Evolutionary conservation across 164 flowering plant species (phyloP).

Genomic region (Chimonanthus salicifolius): DNA sequence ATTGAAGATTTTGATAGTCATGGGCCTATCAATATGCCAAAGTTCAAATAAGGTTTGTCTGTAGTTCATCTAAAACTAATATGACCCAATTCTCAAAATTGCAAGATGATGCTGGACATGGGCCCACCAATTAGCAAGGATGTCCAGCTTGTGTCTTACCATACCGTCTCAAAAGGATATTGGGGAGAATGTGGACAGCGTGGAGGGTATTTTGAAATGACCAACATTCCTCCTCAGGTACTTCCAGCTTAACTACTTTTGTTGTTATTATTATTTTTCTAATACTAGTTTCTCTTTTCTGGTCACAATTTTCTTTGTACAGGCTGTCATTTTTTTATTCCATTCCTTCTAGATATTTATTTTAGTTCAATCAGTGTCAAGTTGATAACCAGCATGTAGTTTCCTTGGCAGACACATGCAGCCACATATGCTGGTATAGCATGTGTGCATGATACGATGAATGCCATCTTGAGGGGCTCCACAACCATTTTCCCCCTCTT

Average conservation of each 20-base stretch:
- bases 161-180: conserved; percentile 94
- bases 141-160: conserved; percentile 89
- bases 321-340: too few relatives aligned
- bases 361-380: too few relatives aligned
- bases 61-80: background rate
- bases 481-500: too few relatives aligned
- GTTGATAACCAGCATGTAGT: too few relatives aligned
- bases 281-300: background rate
- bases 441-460: too few relatives aligned
- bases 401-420: too few relatives aligned
- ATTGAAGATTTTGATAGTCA: too few relatives aligned
- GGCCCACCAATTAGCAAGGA: conserved; percentile 83
- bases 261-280: background rate
- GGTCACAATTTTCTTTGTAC: too few relatives aligned
- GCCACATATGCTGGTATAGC: too few relatives aligned
- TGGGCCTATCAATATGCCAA: too few relatives aligned
- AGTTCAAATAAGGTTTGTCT: background rate
- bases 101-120: conserved; percentile 84
- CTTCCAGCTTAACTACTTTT: background rate
- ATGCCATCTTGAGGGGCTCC: too few relatives aligned
- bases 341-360: too few relatives aligned
- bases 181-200: conserved; percentile 99
- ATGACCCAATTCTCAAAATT: background rate
- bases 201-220: conserved; percentile 99
- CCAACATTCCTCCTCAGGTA: conserved; percentile 86